These are phyloP conservation scores for Sideroxylon spinosum DNA, from an alignment of 179 eudicot species.

Conservation along the genomic window DNA sequence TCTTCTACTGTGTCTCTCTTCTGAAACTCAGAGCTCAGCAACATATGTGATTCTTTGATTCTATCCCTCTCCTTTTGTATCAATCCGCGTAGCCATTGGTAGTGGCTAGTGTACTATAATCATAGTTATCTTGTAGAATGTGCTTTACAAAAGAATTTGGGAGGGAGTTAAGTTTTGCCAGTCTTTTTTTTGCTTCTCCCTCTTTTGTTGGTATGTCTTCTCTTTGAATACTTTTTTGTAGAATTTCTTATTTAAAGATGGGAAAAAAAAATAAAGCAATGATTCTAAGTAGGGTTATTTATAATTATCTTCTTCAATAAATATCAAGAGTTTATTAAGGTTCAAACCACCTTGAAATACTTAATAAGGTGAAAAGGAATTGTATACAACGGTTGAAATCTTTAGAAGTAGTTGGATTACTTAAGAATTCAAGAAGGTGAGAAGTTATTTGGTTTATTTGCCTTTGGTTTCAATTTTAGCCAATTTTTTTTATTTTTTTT, in stretches of 20 bases:
- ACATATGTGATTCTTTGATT: constrained; percentile 18
- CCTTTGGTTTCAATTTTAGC: no score
- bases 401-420: no score
- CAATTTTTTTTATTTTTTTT: no score
- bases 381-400: no score
- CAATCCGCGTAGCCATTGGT: background rate
- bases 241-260: constrained; percentile 7
- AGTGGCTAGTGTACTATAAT: constrained; percentile 12
- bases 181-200: background rate
- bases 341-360: no score
- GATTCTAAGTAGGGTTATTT: no score
- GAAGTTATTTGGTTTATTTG: no score
- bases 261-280: background rate
- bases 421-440: no score
- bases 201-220: background rate
- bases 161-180: background rate
- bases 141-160: constrained; percentile 1
- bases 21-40: background rate
- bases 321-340: no score
- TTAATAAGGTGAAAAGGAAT: no score
- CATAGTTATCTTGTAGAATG: background rate
- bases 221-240: background rate
- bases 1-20: background rate
- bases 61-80: background rate
- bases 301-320: no score